Evolutionary conservation across 106 monocot species (phyloP), one percentile per base, ranked within the genome.

Genomic region (Phalaenopsis aphrodite): DNA sequence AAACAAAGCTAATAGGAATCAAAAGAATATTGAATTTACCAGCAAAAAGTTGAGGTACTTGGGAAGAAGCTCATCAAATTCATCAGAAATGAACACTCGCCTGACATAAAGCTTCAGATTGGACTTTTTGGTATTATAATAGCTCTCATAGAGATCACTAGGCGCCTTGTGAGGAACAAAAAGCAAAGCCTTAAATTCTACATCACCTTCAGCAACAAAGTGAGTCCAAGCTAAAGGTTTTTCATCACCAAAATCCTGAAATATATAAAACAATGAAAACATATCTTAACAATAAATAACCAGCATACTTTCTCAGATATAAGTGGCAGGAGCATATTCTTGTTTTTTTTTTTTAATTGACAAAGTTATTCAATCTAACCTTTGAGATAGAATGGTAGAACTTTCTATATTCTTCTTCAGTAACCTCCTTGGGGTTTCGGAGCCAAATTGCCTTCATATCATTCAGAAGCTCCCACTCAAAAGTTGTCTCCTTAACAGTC

Each of bases 401-500:
- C 77, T 99, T 99, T 23, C 77, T 76, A 84, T 99, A 99, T 68
- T 99, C 98, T 83, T 99, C 98, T 6, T 95, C 98, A 80, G 95
- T 88, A 77, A 99, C 95, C 38, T 99, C 95, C 81, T 95, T 99
- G 0, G 95, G 98, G 82, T 66, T 95, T 43, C 98, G 92, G 18
- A 99, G 91, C 98, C 98, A 99, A 56, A 99, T 93, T 78, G 98
- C 98, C 83, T 99, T 99, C 80, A 99, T 86, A 85, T 99, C 93
- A 89, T 99, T 99, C 68, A 99, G 80, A 55, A 92, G 82, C 72
- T 99, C 95, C 98, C 98, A 99, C 7, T 93, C 92, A 72, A 79
- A 85, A 48, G 88, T 89, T 72, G 87, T 99, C 88, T 99, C 89
- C 85, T 99, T 99, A 74, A 90, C 81, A 21, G 86, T 91, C 84